These are phyloP conservation scores for Xylaria sp. DNA, from an alignment of 2,329 filamentous ascomycete species.

Conservation along the genomic window DNA sequence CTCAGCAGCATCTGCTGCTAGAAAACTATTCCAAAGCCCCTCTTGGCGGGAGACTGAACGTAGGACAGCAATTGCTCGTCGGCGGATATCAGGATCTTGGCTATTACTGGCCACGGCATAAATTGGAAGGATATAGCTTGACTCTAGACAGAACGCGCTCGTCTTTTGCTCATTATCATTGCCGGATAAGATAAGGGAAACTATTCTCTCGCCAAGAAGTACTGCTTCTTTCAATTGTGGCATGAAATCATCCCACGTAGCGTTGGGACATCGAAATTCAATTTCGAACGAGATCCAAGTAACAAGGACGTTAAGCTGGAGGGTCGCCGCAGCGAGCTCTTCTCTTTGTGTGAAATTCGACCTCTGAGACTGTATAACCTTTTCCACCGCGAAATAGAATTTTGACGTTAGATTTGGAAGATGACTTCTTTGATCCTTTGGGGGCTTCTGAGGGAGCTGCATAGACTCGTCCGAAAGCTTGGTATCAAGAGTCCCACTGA, in stretches of 20 bases:
- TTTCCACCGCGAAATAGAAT: conserved; percentile 1
- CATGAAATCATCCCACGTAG: conserved; percentile 9
- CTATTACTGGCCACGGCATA: conserved; percentile 14
- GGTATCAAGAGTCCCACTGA: conserved; percentile 16
- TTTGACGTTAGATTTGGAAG: conserved; percentile 12
- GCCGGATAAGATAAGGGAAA: background rate
- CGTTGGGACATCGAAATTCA: background rate
- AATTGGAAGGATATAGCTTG: conserved; percentile 16
- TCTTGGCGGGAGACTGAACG: conserved; percentile 15
- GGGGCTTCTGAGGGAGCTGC: background rate
- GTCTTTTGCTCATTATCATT: background rate
- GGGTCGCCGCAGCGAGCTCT: conserved; percentile 14
- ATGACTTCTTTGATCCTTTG: background rate
- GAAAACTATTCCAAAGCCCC: conserved; percentile 13
- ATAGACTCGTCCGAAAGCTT: conserved; percentile 12
- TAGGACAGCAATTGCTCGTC: conserved; percentile 17
- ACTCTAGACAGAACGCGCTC: conserved; percentile 3
- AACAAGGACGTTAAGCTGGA: conserved; percentile 14
- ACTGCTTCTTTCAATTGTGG: conserved; percentile 7
- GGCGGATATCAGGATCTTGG: conserved; percentile 4
- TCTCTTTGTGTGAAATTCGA: background rate
- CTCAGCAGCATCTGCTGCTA: conserved; percentile 9
- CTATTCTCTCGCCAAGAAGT: conserved; percentile 9
- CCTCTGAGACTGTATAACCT: conserved; percentile 1
- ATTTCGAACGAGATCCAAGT: conserved; percentile 23